Evolutionary conservation across 345 rosid genomes (phyloP).

Genomic region (Corymbia maculata): DNA sequence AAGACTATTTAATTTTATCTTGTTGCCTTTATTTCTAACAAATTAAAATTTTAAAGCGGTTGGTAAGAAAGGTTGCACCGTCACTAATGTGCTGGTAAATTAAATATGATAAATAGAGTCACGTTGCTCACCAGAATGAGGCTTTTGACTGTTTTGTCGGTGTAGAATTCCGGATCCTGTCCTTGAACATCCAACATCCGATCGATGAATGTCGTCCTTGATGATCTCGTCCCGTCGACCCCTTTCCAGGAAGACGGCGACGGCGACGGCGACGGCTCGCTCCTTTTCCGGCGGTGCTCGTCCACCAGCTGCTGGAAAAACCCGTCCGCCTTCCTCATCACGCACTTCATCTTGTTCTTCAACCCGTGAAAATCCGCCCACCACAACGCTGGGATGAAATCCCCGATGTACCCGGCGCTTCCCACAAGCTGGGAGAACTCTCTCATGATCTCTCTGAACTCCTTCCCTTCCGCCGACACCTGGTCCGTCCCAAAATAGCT

Average conservation of each 20-base stretch:
- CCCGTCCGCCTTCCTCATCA: conserved; percentile 10
- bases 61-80: neutral
- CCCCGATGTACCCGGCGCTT: neutral
- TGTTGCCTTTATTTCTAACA: too few relatives aligned
- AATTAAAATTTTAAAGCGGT: too few relatives aligned
- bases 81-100: neutral
- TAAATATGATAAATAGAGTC: neutral
- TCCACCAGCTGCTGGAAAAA: conserved; percentile 18
- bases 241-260: neutral
- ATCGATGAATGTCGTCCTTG: conserved; percentile 7
- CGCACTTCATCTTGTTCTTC: conserved; percentile 8
- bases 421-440: neutral
- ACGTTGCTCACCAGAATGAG: conserved; percentile 8
- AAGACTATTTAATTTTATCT: too few relatives aligned
- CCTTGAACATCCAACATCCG: conserved; percentile 14
- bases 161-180: conserved; percentile 16
- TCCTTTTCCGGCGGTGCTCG: neutral
- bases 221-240: neutral
- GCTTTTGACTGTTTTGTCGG: conserved; percentile 14
- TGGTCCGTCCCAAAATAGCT: neutral
- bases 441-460: neutral
- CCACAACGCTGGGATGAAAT: conserved; percentile 15
- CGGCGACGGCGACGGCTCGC: neutral
- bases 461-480: neutral
- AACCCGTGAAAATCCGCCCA: conserved; percentile 17